Percentiles rank a stretch among this genome's conserved stretches.
Evolutionary conservation across 345 rosid genomes (phyloP).

Genomic region (Ceriops zippeliana): DNA sequence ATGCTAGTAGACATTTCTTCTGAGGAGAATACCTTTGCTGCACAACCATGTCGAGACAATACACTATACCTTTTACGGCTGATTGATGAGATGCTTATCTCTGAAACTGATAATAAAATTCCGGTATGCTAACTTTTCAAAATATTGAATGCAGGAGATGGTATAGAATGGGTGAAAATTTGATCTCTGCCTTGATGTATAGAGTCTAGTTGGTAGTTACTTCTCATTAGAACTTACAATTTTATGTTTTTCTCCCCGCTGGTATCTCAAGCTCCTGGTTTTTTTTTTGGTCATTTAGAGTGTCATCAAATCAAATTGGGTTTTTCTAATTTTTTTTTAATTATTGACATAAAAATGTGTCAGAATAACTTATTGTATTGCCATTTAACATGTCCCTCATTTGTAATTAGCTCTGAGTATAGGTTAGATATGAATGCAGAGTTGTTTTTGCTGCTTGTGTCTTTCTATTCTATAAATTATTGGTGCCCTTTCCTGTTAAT

Average conservation of each 20-base stretch:
- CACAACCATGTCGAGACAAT: constrained; percentile 94
- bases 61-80: constrained; percentile 68
- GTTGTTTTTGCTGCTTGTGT: too few relatives aligned
- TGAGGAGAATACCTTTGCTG: constrained; percentile 77
- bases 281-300: too few relatives aligned
- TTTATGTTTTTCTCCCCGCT: too few relatives aligned
- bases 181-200: neutral
- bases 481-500: neutral
- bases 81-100: constrained; percentile 83
- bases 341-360: too few relatives aligned
- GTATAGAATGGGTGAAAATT: neutral
- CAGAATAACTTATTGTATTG: too few relatives aligned
- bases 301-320: too few relatives aligned
- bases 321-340: too few relatives aligned
- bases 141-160: neutral
- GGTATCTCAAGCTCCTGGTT: too few relatives aligned
- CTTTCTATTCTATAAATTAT: too few relatives aligned
- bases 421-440: too few relatives aligned
- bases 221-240: neutral
- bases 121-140: constrained; percentile 44
- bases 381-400: too few relatives aligned
- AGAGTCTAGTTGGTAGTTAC: neutral
- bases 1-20: constrained; percentile 67
- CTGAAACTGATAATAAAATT: constrained; percentile 66
- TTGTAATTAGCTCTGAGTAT: too few relatives aligned